Conservation (phyloP, 2,329 filamentous ascomycete genomes). For the Escovopsis sp. region DNA sequence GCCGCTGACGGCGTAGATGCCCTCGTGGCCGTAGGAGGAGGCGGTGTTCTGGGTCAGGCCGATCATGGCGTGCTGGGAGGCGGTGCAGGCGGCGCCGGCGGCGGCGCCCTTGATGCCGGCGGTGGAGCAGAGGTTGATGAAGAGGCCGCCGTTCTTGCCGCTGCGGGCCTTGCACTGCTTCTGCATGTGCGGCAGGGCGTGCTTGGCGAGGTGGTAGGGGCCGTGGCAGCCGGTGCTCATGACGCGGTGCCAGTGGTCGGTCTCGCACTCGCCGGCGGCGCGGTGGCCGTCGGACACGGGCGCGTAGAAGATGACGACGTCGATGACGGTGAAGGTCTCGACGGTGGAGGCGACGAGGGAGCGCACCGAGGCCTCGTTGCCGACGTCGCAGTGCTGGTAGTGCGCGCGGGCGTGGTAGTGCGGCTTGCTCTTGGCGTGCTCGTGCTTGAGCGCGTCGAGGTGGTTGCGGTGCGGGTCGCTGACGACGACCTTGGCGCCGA, state of each 20-base stretch:
- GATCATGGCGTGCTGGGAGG: conserved; percentile 37
- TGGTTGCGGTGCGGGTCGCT: conserved; percentile 16
- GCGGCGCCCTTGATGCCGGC: conserved; percentile 26
- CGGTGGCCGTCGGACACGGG: conserved; percentile 43
- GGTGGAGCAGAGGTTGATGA: conserved; percentile 38
- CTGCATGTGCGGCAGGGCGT: conserved; percentile 26
- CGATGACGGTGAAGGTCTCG: conserved; percentile 17
- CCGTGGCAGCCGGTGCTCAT: conserved; percentile 41
- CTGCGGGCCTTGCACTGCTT: not conserved
- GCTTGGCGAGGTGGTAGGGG: conserved; percentile 35
- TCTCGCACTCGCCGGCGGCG: conserved; percentile 31
- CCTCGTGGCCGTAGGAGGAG: conserved; percentile 36
- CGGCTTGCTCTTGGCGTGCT: not conserved
- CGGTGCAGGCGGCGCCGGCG: conserved; percentile 34
- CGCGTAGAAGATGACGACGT: conserved; percentile 45
- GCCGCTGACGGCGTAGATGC: conserved; percentile 36
- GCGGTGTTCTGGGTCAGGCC: conserved; percentile 44
- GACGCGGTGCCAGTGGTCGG: conserved; percentile 35
- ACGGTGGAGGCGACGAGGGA: conserved; percentile 11
- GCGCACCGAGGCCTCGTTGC: conserved; percentile 11
- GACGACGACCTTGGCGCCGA: conserved; percentile 18
- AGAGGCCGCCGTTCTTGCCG: conserved; percentile 21
- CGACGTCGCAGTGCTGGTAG: conserved; percentile 6
- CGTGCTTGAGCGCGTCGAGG: conserved; percentile 3
- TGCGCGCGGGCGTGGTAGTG: conserved; percentile 3